Conservation (phyloP, 768 basidiomycete species). For the Suillus subalutaceus region DNA sequence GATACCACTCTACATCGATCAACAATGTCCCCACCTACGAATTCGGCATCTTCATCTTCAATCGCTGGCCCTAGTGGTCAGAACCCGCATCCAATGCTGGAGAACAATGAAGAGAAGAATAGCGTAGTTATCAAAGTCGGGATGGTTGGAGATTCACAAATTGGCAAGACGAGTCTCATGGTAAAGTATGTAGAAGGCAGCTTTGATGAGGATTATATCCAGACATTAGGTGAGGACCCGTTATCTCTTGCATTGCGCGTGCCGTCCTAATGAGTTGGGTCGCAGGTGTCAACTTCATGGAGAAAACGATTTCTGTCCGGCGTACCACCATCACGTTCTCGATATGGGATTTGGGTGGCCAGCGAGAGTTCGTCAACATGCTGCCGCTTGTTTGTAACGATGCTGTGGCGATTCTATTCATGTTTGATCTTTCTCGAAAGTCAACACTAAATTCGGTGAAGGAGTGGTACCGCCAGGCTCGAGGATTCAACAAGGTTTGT, state of each 20-base stretch:
- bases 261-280: slow-evolving; percentile 15
- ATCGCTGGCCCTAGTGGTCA: slow-evolving; percentile 56
- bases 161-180: slow-evolving; percentile 99
- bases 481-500: slow-evolving; percentile 97
- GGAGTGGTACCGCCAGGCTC: slow-evolving; percentile 99
- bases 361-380: slow-evolving; percentile 99
- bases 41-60: slow-evolving; percentile 46
- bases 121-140: slow-evolving; percentile 98
- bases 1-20: slow-evolving; percentile 22
- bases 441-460: slow-evolving; percentile 98
- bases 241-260: not conserved
- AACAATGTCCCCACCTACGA: slow-evolving; percentile 53
- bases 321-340: slow-evolving; percentile 99
- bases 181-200: slow-evolving; percentile 99
- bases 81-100: slow-evolving; percentile 49
- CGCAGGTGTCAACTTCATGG: slow-evolving; percentile 98
- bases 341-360: slow-evolving; percentile 98
- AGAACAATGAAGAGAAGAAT: slow-evolving; percentile 78
- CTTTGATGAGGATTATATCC: slow-evolving; percentile 99
- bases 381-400: slow-evolving; percentile 97
- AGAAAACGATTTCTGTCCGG: slow-evolving; percentile 98
- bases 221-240: slow-evolving; percentile 83
- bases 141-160: slow-evolving; percentile 99
- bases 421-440: slow-evolving; percentile 99
- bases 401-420: slow-evolving; percentile 99